Base-by-base conservation (phyloP, 2,329 filamentous ascomycete species). In the Lecanicillium sp. region DNA sequence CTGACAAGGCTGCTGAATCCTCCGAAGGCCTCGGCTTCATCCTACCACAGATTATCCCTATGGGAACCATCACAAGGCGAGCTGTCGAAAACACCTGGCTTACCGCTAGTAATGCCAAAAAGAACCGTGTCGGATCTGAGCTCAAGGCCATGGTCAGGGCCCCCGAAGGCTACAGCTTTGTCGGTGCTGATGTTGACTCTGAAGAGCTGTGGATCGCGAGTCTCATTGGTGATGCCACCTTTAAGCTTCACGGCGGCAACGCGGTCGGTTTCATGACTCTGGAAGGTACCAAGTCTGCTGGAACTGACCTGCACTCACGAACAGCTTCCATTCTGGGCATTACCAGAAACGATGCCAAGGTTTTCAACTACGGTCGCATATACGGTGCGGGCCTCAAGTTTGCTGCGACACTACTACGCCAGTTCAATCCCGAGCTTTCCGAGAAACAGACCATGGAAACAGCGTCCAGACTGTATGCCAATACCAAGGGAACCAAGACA, bases 261-360 rank as follows among this genome's bases (percentile, higher is more conserved):
- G 93, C 94, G 2, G 87, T 98, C 50, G 93, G 94, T 0, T 98
- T 98, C 72, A 98, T 98, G 94, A 98, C 93, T 0, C 74, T 98
- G 1, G 94, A 98, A 69, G 91, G 93, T 12, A 93, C 89, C 42
- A 97, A 98, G 67, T 84, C 89, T 5, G 89, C 87, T 3, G 91
- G 91, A 4, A 98, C 91, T 0, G 91, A 98, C 65, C 70, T 97
- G 48, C 91, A 98, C 67, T 96, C 90, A 6, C 87, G 91, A 26
- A 98, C 93, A 23, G 94, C 93, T 1, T 77, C 78, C 5, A 98
- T 98, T 49, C 68, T 98, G 2, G 91, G 90, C 6, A 98, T 98
- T 52, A 94, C 89, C 2, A 80, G 93, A 52, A 96, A 96, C 59
- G 83, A 96, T 60, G 93, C 93, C 50, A 98, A 98, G 63, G 82